Evolutionary conservation across 768 basidiomycete species (phyloP), one percentile per base, ranked within the genome.

Genomic region (Russula griseocarnosa): DNA sequence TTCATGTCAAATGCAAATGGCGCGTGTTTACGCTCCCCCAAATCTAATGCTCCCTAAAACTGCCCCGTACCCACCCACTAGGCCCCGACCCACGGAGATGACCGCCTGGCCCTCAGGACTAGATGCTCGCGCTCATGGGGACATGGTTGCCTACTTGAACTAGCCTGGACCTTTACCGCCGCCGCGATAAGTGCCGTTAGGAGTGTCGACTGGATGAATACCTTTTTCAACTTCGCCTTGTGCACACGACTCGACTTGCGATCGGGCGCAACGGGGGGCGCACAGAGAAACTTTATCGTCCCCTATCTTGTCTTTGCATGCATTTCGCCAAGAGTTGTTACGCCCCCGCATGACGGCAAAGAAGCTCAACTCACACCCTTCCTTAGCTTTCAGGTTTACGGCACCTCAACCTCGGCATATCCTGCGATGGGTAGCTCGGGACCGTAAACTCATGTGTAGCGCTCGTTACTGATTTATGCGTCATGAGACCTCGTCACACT

Each of bases 401-500:
- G 24, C 52, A 42, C 14, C 52, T 8, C 10, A n/a, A 24, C 26
- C 7, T 24, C 13, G 1, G 26, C 22, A 24, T 16, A 22, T 24
- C 32, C 46, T 61, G 42, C 36, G 60, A 54, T 60, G 2, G 58
- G 38, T 16, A 18, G 6, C 4, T 30, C 9, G 16, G 3, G 32
- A 13, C n/a, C 22, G 32, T 49, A 6, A n/a, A 28, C 36, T 1
- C 4, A 11, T n/a, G 5, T 54, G n/a, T 54, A 36, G 30, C 60
- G 52, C 56, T 46, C 34, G 20, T 3, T 20, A 51, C 36, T n/a
- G 28, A 16, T 51, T 6, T 20, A 6, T 54, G 30, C 24, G 34
- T 61, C 60, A 61, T 61, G 53, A 36, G 60, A 61, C 53, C 44
- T 14, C 36, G 7, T 32, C 40, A 22, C 50, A 14, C 26, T 28